Evolutionary conservation across 805 yeast species (phyloP).

Genomic region (Isabelozyma gotoi): DNA sequence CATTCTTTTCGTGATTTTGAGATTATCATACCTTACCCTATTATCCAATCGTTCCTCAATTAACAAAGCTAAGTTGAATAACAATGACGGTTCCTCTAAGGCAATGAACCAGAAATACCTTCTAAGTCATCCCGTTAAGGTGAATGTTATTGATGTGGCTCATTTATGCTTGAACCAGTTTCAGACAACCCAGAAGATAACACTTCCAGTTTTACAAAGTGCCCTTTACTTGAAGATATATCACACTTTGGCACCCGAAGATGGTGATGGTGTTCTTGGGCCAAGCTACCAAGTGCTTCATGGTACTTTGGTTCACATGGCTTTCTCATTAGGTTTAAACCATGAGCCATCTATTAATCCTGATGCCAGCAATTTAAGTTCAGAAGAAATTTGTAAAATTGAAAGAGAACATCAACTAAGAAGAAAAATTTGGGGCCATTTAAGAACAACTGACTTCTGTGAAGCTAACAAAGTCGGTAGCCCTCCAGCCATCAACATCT

Average conservation of each 20-base stretch:
- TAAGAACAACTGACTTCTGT: constrained; percentile 28
- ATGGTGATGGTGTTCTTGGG: constrained; percentile 42
- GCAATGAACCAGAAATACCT: constrained; percentile 27
- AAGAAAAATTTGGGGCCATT: constrained; percentile 59
- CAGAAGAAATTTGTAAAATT: constrained; percentile 8
- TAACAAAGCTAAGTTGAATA: constrained; percentile 15
- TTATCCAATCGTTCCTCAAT: constrained; percentile 16
- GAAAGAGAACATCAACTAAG: constrained; percentile 42
- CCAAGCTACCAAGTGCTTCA: constrained; percentile 22
- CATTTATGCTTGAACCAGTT: constrained; percentile 52
- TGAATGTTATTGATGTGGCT: constrained; percentile 42
- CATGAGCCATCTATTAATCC: constrained; percentile 43
- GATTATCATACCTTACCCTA: constrained; percentile 36
- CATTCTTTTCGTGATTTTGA: constrained; percentile 30
- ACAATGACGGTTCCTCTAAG: constrained; percentile 14
- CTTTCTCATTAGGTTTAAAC: constrained; percentile 46
- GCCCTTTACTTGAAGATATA: constrained; percentile 57
- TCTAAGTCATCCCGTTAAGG: constrained; percentile 38
- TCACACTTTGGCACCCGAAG: constrained; percentile 56
- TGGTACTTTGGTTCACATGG: constrained; percentile 38
- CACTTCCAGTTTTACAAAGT: constrained; percentile 55
- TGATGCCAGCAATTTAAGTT: constrained; percentile 20
- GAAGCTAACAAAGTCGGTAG: constrained; percentile 47
- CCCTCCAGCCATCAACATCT: constrained; percentile 35
- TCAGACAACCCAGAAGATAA: constrained; percentile 42